Evolutionary conservation across 163 green algal genomes (phyloP).

Genomic region (Prototheca cutis): DNA sequence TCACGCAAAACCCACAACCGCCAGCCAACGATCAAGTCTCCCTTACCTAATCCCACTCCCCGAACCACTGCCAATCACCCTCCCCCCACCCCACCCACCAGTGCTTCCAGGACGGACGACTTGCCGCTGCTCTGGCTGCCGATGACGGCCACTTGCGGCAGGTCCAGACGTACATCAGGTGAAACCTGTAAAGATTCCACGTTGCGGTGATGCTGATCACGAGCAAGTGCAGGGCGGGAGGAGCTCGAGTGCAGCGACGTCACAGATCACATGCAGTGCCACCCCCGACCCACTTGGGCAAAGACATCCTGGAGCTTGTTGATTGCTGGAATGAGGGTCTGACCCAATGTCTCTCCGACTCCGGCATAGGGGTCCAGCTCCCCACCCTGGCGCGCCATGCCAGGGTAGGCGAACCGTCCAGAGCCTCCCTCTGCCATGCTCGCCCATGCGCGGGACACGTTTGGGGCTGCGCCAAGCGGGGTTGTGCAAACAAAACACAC

Average conservation of each 20-base stretch:
- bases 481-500: no score
- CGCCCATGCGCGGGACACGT: no score
- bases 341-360: conserved; percentile 43
- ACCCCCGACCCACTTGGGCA: conserved; percentile 43
- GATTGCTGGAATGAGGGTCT: conserved; percentile 79
- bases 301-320: conserved; percentile 94
- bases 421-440: no score
- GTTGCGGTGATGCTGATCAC: background rate
- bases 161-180: conserved; percentile 70
- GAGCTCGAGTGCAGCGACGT: background rate
- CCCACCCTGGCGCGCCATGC: background rate
- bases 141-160: conserved; percentile 91
- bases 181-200: conserved; percentile 40
- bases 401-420: no score
- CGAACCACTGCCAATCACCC: no score
- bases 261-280: background rate
- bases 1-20: no score
- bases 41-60: no score
- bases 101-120: conserved; percentile 83
- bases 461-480: no score
- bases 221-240: background rate
- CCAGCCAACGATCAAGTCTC: no score
- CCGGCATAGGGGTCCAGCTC: background rate
- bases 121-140: conserved; percentile 93
- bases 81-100: conserved; percentile 52